Percentiles rank a stretch among this genome's conserved stretches.
Conservation (phyloP, 805 yeast species). For the Soucietia sequanensis region DNA sequence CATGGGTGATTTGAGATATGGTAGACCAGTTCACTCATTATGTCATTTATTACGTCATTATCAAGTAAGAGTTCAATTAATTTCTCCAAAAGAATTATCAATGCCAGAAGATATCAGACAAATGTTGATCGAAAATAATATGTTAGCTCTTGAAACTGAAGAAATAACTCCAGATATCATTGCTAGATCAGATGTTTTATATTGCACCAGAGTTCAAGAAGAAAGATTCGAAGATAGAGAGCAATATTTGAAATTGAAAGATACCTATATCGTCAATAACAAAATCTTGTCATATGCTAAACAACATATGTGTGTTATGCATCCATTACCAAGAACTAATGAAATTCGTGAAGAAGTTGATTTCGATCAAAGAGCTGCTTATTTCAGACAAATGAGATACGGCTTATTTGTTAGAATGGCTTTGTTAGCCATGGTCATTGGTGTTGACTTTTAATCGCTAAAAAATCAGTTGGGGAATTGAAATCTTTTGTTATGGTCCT, state of each 20-base stretch:
- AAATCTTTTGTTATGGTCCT: not conserved
- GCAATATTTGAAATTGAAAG: constrained; percentile 86
- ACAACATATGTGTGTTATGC: constrained; percentile 98
- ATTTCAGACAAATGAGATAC: constrained; percentile 99
- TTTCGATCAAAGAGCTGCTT: constrained; percentile 98
- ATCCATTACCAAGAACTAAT: constrained; percentile 95
- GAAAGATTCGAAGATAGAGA: constrained; percentile 81
- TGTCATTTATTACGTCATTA: constrained; percentile 87
- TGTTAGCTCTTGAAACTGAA: constrained; percentile 72
- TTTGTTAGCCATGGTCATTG: constrained; percentile 94
- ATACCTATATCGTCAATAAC: constrained; percentile 90
- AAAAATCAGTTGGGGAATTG: constrained; percentile 17
- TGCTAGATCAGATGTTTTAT: constrained; percentile 88
- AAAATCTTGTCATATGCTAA: constrained; percentile 87
- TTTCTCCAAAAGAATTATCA: constrained; percentile 83
- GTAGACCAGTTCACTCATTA: constrained; percentile 97
- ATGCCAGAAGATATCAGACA: constrained; percentile 74
- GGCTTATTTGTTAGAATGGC: constrained; percentile 99
- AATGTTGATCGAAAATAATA: constrained; percentile 62
- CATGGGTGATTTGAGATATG: constrained; percentile 98
- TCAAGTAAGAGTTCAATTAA: constrained; percentile 89
- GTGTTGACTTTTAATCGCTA: constrained; percentile 69
- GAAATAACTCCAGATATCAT: constrained; percentile 81
- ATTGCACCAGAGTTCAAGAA: constrained; percentile 97
- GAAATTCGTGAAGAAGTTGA: constrained; percentile 98